Percentiles rank a stretch among this genome's conserved stretches.
Evolutionary conservation across 306 rosid genomes (phyloP).

Genomic region (Begonia fuchsioides): DNA sequence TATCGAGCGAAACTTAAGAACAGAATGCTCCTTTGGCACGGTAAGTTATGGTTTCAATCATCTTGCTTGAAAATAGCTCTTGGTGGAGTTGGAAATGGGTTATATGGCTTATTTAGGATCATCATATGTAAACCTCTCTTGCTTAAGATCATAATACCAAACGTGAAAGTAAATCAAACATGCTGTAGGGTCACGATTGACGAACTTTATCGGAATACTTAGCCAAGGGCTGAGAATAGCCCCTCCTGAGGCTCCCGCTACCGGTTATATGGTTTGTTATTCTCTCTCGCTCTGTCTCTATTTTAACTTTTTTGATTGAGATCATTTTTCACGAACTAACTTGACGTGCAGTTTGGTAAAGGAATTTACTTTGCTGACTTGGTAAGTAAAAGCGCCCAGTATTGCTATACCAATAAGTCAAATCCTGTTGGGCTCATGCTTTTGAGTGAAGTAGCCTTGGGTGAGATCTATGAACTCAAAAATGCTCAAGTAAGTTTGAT

Average conservation of each 20-base stretch:
- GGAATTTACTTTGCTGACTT: conserved; percentile 92
- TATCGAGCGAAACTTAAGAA: conserved; percentile 49
- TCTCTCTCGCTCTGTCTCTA: conserved; percentile 17
- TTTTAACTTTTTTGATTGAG: too few relatives aligned
- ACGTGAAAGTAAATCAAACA: background rate
- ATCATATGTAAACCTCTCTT: too few relatives aligned
- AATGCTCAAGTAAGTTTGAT: conserved; percentile 51
- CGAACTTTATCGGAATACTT: conserved; percentile 87
- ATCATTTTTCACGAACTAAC: too few relatives aligned
- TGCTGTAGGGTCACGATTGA: conserved; percentile 74
- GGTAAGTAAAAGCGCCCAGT: conserved; percentile 96
- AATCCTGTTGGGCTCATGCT: conserved; percentile 80
- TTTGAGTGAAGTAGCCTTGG: conserved; percentile 89
- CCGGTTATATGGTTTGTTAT: conserved; percentile 79
- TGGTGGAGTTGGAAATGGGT: too few relatives aligned
- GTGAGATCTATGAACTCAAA: conserved; percentile 71
- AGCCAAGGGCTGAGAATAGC: conserved; percentile 97
- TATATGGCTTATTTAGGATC: too few relatives aligned
- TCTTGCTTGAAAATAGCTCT: too few relatives aligned
- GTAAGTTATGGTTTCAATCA: conserved; percentile 23
- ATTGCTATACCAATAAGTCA: conserved; percentile 88
- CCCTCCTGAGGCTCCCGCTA: conserved; percentile 94
- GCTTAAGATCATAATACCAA: too few relatives aligned
- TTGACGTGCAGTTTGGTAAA: conserved; percentile 67
- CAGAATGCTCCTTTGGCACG: conserved; percentile 98